These are phyloP conservation scores for Harringtonia lauricola DNA, from an alignment of 2,329 filamentous ascomycete species.

Conservation along the genomic window DNA sequence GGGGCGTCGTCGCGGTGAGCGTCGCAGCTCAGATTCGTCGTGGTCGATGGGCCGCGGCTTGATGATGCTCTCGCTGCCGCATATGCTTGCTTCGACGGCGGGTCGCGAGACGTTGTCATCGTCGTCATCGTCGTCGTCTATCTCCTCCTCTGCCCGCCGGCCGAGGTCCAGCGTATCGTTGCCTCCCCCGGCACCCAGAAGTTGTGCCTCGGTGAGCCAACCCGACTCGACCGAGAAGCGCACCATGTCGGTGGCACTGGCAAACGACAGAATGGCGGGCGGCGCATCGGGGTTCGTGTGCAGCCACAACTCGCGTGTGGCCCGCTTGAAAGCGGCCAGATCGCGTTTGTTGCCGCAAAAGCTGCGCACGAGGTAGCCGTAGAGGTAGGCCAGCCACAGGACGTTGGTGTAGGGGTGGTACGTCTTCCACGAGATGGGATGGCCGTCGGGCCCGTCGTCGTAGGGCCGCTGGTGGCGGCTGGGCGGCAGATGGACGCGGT, in stretches of 20 bases:
- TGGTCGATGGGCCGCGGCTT: slow-evolving; percentile 9
- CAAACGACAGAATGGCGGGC: slow-evolving; percentile 36
- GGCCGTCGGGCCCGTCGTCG: slow-evolving; percentile 30
- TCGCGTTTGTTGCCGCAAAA: slow-evolving; percentile 37
- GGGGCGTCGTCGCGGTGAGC: slow-evolving; percentile 11
- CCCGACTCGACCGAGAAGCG: slow-evolving; percentile 45
- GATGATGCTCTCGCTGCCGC: slow-evolving; percentile 10
- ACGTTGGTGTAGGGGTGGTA: slow-evolving; percentile 54
- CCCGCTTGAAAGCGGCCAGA: slow-evolving; percentile 31
- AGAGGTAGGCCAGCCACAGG: slow-evolving; percentile 53
- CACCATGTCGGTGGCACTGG: slow-evolving; percentile 44
- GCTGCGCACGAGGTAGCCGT: slow-evolving; percentile 36
- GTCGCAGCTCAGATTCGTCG: slow-evolving; percentile 8
- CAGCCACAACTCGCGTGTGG: slow-evolving; percentile 41
- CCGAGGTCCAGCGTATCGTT: neutral
- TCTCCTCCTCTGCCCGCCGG: neutral
- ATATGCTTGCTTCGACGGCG: neutral
- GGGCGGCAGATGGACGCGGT: slow-evolving; percentile 38
- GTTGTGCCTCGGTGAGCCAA: slow-evolving; percentile 43
- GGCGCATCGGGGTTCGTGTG: slow-evolving; percentile 41
- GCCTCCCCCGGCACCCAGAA: slow-evolving; percentile 24
- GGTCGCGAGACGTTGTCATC: neutral
- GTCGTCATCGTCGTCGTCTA: neutral
- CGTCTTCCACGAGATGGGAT: slow-evolving; percentile 40
- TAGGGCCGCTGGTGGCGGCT: slow-evolving; percentile 35